Percentiles rank a stretch among this genome's conserved stretches.
phyloP scores from a whole-genome alignment of 108 stramenopile genomes.

The Fragilariopsis cylindrus region DNA sequence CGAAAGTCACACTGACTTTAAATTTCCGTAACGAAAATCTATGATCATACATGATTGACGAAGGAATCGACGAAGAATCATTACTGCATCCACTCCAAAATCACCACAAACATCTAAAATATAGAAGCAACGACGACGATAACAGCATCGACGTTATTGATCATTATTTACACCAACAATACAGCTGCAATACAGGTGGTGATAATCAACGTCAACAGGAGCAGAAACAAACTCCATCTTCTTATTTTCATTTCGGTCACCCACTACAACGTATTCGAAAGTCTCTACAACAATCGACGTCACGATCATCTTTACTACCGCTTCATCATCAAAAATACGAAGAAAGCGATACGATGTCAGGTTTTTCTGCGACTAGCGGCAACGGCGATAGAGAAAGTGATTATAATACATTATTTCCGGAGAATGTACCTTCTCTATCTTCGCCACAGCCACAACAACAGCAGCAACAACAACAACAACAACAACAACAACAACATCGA shows the following conservation, averaged over 20 bases:
- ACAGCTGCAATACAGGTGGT: neutral
- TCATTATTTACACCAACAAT: neutral
- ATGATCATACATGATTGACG: too few relatives aligned
- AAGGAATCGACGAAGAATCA: too few relatives aligned
- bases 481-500: neutral
- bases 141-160: neutral
- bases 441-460: constrained; percentile 6
- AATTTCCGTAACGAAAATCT: neutral
- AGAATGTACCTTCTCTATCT: too few relatives aligned
- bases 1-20: too few relatives aligned
- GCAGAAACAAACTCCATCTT: neutral
- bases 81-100: neutral
- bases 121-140: constrained; percentile 6
- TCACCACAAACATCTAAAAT: neutral
- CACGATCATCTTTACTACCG: neutral
- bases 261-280: neutral
- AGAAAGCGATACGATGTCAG: neutral
- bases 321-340: neutral
- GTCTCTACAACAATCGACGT: neutral
- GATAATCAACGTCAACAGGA: neutral
- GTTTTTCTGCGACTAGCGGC: neutral
- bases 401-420: too few relatives aligned
- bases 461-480: neutral
- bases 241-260: neutral
- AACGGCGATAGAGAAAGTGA: too few relatives aligned